Evolutionary conservation across 306 rosid species (phyloP), one percentile per base, ranked within the genome.

Genomic region (Fragaria iinumae): DNA sequence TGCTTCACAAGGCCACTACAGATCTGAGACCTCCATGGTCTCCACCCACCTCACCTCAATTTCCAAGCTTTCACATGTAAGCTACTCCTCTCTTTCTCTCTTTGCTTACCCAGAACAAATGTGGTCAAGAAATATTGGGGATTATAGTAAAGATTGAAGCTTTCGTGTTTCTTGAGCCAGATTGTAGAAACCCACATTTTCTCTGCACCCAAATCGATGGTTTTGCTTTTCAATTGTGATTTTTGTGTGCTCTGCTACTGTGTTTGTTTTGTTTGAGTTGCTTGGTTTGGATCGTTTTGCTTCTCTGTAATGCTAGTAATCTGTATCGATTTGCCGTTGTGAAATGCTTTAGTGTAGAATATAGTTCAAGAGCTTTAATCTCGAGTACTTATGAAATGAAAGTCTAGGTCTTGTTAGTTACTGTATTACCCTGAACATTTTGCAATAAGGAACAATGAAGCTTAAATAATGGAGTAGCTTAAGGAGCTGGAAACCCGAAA

Each of bases 11-110:
- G 48, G 21, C 17, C 43, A 41, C 41, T 74, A 70, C 86, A 86
- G 89, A 86, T 86, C 89, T 83, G 80, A 43, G 79, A 43, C 76
- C 76, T 81, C 55, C 56, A 69, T 81, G 38, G 60, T 39, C 72
- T 69, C 45, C 71, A 80, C 71, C 80, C 8, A 29, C 71, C 76
- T 44, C 75, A 32, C 11, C 39, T 12, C 49, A 53, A 48, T 13
- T 73, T 27, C 45, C 60, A 13, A 67, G 34, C 52, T 77, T 34
- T 72, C 9, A 69, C 71, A 70, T 68, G 88, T 84, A 59, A 71
- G 86, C 57, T 44, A 44, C 39, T 21, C 13, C 73, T 16, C 57
- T 76, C 25, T 17, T 67, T 65, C 64, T 44, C 41, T 11, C 55
- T 77, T 50, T 79, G 55, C 70, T 67, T 80, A 62, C 84, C 14